A percentile compares a stretch with the other conserved stretches of the same genome.
Conservation (phyloP, 768 basidiomycete species). For the Lactarius indigo region DNA sequence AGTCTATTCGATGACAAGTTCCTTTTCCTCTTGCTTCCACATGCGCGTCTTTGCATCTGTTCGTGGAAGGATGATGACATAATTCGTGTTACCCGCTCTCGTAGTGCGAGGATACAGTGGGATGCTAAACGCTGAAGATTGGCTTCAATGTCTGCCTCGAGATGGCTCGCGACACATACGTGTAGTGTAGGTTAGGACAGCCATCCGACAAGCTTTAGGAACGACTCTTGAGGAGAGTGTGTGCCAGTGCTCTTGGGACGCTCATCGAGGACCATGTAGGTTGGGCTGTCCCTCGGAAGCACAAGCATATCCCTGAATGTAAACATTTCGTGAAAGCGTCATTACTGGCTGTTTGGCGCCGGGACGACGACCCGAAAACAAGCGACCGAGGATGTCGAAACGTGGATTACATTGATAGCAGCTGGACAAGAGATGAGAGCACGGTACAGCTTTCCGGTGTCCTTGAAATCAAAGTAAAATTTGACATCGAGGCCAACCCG, state of each 20-base stretch:
- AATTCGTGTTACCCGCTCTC: neutral
- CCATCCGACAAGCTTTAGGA: neutral
- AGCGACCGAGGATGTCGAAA: neutral
- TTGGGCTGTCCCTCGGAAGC: neutral
- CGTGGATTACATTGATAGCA: neutral
- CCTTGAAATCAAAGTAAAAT: neutral
- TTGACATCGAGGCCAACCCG: neutral
- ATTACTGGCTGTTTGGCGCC: neutral
- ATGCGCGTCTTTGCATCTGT: neutral
- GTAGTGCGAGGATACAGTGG: neutral
- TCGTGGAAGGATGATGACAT: neutral
- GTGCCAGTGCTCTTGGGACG: neutral
- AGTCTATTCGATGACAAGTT: neutral
- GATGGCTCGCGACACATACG: neutral
- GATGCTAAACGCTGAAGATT: neutral
- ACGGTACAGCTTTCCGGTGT: neutral
- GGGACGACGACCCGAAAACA: neutral
- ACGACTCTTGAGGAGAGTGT: neutral
- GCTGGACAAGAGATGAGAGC: neutral
- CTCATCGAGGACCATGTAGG: neutral
- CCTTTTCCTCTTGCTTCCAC: neutral
- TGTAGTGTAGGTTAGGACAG: neutral
- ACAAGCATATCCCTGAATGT: neutral
- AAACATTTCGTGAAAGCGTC: neutral
- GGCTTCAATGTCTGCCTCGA: neutral